Conservation (phyloP, 169 alveolate species). For the Plasmodium vinckei region DNA sequence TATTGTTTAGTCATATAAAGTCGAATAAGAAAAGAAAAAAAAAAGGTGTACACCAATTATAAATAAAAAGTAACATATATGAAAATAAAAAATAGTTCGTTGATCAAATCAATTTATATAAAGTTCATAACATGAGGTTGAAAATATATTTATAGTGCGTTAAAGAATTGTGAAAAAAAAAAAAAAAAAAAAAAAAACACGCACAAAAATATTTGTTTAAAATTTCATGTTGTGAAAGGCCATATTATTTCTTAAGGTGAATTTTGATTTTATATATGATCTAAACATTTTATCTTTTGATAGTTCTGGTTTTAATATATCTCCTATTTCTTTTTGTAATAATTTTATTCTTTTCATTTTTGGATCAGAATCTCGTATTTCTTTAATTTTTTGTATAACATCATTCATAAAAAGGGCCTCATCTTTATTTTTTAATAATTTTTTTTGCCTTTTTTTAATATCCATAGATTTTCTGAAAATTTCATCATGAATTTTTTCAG, state of each 20-base stretch:
- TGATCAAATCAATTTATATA: background rate
- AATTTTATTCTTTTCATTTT: conserved; percentile 61
- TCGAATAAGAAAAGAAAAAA: too few species aligned
- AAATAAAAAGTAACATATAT: too few species aligned
- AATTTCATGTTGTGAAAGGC: conserved; percentile 93
- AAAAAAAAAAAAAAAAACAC: background rate
- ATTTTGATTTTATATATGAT: conserved; percentile 91
- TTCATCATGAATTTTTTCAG: conserved; percentile 81
- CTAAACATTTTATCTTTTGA: conserved; percentile 81
- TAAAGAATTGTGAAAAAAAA: background rate
- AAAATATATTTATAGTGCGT: background rate
- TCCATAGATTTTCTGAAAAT: conserved; percentile 85
- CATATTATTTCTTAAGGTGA: conserved; percentile 93
- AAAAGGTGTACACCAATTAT: too few species aligned
- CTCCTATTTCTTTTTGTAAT: conserved; percentile 85
- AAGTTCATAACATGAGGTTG: background rate
- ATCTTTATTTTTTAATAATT: conserved; percentile 84
- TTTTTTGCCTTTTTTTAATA: conserved; percentile 85
- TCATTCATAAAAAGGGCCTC: conserved; percentile 87
- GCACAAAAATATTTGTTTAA: conserved; percentile 75
- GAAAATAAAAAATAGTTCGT: too few species aligned
- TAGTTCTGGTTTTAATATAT: conserved; percentile 81
- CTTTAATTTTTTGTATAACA: conserved; percentile 79
- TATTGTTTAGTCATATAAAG: too few species aligned
- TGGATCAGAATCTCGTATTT: conserved; percentile 73